phyloP scores from a whole-genome alignment of 257 asterid genomes.

The Echites panduratus region DNA sequence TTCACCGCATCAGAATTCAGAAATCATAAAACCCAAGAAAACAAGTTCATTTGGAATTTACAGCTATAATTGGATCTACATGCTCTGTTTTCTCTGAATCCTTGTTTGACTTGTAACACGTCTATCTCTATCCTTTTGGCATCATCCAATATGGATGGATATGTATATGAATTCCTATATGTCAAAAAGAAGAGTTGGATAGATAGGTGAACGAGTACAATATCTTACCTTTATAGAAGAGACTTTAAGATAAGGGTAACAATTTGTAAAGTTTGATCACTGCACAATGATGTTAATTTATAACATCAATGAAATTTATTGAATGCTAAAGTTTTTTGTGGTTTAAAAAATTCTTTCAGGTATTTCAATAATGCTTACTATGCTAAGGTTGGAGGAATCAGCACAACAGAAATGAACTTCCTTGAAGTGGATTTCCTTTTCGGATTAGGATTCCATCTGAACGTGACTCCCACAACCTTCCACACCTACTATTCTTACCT shows the following conservation, averaged over 20 bases:
- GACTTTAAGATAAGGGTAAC: too few species aligned
- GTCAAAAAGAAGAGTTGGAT: too few species aligned
- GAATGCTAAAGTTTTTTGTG: neutral
- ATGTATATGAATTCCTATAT: too few species aligned
- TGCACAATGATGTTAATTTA: neutral
- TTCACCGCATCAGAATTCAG: conserved; percentile 5
- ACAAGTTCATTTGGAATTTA: neutral
- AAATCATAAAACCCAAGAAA: neutral
- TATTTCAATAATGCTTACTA: conserved; percentile 89
- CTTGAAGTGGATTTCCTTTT: conserved; percentile 90
- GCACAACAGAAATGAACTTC: conserved; percentile 89
- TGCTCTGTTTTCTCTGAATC: neutral
- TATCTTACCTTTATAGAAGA: neutral
- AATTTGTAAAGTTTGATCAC: neutral
- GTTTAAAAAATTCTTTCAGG: conserved; percentile 34
- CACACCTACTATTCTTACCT: conserved; percentile 63
- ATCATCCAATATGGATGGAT: neutral
- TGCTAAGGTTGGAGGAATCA: conserved; percentile 97
- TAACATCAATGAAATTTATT: too few species aligned
- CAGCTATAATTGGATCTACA: conserved; percentile 5
- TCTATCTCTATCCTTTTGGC: neutral
- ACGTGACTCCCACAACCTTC: conserved; percentile 77
- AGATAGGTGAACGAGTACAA: neutral
- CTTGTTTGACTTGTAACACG: too few species aligned
- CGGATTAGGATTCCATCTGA: conserved; percentile 81